Evolutionary conservation across 2,329 filamentous ascomycete genomes (phyloP), one percentile per base, ranked within the genome.

Genomic region (Phyllosticta ampelicida): DNA sequence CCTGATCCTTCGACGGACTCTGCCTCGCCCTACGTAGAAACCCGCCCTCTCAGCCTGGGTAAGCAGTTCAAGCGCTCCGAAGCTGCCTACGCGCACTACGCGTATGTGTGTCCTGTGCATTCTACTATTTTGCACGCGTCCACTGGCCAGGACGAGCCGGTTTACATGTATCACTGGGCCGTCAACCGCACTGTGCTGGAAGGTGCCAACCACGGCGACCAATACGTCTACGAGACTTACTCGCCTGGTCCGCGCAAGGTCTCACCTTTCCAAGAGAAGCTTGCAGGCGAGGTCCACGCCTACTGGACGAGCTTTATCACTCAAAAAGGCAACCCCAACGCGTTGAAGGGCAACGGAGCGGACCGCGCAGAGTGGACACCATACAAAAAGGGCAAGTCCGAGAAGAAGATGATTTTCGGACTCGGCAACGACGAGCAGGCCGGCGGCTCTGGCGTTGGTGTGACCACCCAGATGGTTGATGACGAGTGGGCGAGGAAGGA

Each of bases 11-110:
- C 71, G 16, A 70, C 68, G 1, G 57, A 73, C 60, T 62, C 67
- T 0, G 64, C 66, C 2, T 77, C 73, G 10, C 70, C 72, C 1
- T 82, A 79, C 60, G 61, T 64, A 54, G 70, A 72, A 52, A 70
- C 59, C 60, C 72, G 61, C 64, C 71, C 21, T 28, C 23, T 66
- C 9, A 70, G 71, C 28, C 70, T 77, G n/a, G 81, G 81, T 1
- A 62, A 72, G 5, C 80, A 85, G 66, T 86, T 79, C 71, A 75
- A 75, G 54, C 76, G 83, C 1, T 70, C 84, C 2, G 80, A 83
- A 63, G 79, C 80, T 9, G 81, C 81, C 0, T 86, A 86, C 66
- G 80, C 77, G 0, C 80, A 86, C 65, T 86, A 83, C 64, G 83
- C 82, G 0, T 86, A 86, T 64, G 80, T 85, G 53, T 81, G 80